Conservation (phyloP, 1,284 basidiomycete genomes). For the Pseudozyma sp. region DNA sequence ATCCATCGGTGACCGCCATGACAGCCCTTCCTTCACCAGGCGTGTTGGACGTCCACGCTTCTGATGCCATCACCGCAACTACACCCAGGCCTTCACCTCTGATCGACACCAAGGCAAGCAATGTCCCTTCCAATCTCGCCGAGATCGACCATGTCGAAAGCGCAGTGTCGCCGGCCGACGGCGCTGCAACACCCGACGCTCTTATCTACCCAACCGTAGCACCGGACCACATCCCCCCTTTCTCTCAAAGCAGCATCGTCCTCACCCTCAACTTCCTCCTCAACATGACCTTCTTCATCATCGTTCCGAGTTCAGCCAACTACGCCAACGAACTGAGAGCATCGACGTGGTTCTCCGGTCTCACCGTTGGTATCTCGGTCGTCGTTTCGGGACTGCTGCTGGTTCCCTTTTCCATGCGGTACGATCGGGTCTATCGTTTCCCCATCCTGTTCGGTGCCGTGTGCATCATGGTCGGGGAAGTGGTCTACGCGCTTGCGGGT, state of each 20-base stretch:
- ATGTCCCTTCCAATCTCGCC: neutral
- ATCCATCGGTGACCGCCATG: no score
- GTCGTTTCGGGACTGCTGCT: constrained; percentile 38
- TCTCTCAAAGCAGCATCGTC: constrained; percentile 35
- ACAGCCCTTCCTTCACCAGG: no score
- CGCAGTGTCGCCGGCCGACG: neutral
- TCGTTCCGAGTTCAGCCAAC: constrained; percentile 44
- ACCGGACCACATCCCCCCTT: constrained; percentile 31
- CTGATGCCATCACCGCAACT: constrained; percentile 14
- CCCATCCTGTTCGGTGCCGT: constrained; percentile 43
- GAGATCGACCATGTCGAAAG: constrained; percentile 11
- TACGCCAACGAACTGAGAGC: constrained; percentile 48
- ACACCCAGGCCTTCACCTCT: neutral
- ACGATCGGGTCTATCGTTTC: constrained; percentile 30
- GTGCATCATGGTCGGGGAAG: constrained; percentile 39
- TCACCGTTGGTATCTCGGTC: constrained; percentile 47
- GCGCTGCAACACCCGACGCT: neutral
- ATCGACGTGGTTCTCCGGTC: constrained; percentile 52
- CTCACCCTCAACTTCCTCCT: constrained; percentile 48
- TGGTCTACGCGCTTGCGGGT: constrained; percentile 45
- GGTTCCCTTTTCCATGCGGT: constrained; percentile 42
- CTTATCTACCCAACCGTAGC: constrained; percentile 7
- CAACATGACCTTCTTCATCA: constrained; percentile 58
- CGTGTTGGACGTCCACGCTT: neutral
- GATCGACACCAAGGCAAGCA: constrained; percentile 2